Base-by-base conservation (phyloP, 768 basidiomycete genomes). In the Rhodotorula babjevae region DNA sequence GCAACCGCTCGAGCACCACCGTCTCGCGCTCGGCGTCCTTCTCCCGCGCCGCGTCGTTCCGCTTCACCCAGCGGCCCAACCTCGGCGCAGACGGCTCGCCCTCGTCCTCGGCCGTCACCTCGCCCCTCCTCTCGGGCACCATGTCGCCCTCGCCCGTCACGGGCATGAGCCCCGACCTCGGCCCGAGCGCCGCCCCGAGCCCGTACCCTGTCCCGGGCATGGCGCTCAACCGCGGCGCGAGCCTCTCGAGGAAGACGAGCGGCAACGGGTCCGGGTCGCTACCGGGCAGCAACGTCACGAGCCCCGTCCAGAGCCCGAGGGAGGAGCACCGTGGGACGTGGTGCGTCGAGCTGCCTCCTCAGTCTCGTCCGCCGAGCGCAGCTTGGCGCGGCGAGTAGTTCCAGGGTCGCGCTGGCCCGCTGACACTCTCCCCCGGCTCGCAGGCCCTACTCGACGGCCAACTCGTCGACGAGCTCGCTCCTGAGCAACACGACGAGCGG, bases 401-500 rank as follows among this genome's bases (percentile, higher is more conserved):
- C 14, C 14, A 40, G 19, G 15, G 23, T 5, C 23, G 4, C 19
- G 6, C 16, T 5, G 9, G 5, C 23, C 16, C 3, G 12, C 21
- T 21, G 9, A 46, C 5, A 19, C 21, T 21, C 21, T 18, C 11
- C 0, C 5, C 15, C 1, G 59, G 25, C n/a, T 33, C 11, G 14
- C 50, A 72, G 70, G 71, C 71, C 71, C 4, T 76, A 73, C 68
- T 76, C 75, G 52, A 72, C 71, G 58, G 75, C 74, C 55, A 75
- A 75, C 65, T 72, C 71, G n/a, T 61, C 59, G 2, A 72, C 71
- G 44, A 29, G n/a, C 8, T 69, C 68, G 6, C 42, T 72, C 6
- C 40, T 46, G 1, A 67, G 68, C n/a, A 69, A 55, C 16, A 58
- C 57, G 23, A 75, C 70, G 3, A 47, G 31, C 23, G 68, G 68